Conservation (phyloP, 345 rosid species). For the Pugionium dolabratum region DNA sequence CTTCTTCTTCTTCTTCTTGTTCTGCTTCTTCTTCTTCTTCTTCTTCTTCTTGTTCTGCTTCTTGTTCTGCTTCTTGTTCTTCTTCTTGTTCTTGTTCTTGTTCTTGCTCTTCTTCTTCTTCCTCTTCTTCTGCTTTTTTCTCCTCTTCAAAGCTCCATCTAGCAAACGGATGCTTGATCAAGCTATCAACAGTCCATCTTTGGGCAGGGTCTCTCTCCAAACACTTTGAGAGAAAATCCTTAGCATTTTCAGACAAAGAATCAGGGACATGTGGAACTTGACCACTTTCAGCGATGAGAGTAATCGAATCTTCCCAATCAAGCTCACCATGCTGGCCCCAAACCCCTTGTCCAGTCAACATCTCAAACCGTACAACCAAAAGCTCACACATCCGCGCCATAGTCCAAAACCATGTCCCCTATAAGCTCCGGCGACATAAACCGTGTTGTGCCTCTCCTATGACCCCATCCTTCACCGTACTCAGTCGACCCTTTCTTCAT, state of each 20-base stretch:
- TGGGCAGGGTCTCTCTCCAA: conserved; percentile 24
- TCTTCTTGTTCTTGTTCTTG: background rate
- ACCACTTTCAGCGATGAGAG: conserved; percentile 8
- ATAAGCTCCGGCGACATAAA: conserved; percentile 31
- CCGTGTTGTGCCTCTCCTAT: conserved; percentile 11
- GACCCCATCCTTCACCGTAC: conserved; percentile 20
- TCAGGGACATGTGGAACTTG: conserved; percentile 3
- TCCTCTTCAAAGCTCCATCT: background rate
- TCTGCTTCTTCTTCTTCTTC: background rate
- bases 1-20: too few relatives aligned
- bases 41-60: background rate
- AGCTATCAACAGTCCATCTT: conserved; percentile 18
- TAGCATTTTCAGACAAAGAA: conserved; percentile 23
- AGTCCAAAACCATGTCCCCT: conserved; percentile 21
- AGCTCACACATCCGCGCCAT: conserved; percentile 32
- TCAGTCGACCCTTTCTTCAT: conserved; percentile 11
- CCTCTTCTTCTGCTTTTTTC: background rate
- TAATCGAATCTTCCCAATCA: conserved; percentile 16
- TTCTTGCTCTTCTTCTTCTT: background rate
- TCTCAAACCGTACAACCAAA: conserved; percentile 35
- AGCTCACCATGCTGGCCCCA: conserved; percentile 21
- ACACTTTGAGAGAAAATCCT: conserved; percentile 29
- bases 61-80: background rate
- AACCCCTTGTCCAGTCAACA: conserved; percentile 25
- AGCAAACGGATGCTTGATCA: conserved; percentile 20